Evolutionary conservation across 2,329 filamentous ascomycete species (phyloP), one percentile per base, ranked within the genome.

Genomic region (Aspergillus sclerotialis): DNA sequence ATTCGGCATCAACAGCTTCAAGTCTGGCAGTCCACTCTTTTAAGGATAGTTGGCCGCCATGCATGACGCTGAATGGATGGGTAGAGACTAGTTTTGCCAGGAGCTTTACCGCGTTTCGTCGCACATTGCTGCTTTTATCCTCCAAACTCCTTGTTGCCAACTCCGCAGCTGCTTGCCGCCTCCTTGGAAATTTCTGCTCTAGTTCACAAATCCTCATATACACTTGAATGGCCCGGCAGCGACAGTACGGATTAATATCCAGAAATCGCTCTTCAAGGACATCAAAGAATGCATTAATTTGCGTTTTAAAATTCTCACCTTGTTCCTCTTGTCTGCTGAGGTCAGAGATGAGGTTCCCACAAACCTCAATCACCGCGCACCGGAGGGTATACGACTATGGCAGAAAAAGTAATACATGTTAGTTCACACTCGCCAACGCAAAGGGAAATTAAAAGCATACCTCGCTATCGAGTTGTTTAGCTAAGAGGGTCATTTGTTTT

Each of bases 71-170:
- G 52, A 95, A 98, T 2, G 92, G 92, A 58, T 98, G 92, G 0
- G 89, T 95, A 43, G 89, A 87, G 49, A 98, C 86, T 5, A 98
- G 70, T 28, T 84, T 84, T 5, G 82, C 84, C 1, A 98, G 72
- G 5, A 98, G 68, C 61, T 94, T 96, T 58, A 98, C 92, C 2
- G 92, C 89, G 57, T 96, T 96, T 38, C 89, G 78, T 42, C 92
- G 77, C 19, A 98, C 92, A 52, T 96, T 94, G 63, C 92, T 98
- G 65, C 90, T 96, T 71, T 94, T 96, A 66, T 98, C 93, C 60
- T 95, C 86, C 3, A 98, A 70, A 59, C 90, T 96, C 48, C 85
- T 78, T 37, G 84, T 81, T 1, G 92, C 89, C 16, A 95, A 70
- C 56, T 95, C 87, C 2, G 90, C 84, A 4, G 83, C 90, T 53